These are phyloP conservation scores for Cydonia oblonga DNA, from an alignment of 331 rosid genomes.

Conservation along the genomic window DNA sequence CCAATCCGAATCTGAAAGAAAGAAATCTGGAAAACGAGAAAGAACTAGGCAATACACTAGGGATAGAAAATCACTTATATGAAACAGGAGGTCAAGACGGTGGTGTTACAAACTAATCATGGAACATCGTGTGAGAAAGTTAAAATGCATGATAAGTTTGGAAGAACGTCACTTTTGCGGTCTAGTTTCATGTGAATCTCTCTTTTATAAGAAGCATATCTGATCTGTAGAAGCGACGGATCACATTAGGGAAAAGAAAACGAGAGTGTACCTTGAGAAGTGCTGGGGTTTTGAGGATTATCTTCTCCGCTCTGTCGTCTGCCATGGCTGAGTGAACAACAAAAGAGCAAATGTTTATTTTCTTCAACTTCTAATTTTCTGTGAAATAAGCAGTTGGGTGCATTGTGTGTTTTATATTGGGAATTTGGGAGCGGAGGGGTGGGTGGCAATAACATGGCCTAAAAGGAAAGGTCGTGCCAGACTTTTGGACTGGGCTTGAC, in stretches of 20 bases:
- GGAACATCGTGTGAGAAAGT: accelerated
- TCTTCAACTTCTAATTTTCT: background rate
- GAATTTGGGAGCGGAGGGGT: background rate
- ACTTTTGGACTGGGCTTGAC: background rate
- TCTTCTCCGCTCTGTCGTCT: background rate
- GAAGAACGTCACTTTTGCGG: too few species aligned
- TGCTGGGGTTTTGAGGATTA: conserved; percentile 21
- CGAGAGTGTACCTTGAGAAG: conserved; percentile 20
- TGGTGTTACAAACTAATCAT: too few species aligned
- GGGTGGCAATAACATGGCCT: background rate
- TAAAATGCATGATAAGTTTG: too few species aligned
- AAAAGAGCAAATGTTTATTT: background rate
- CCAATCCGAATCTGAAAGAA: background rate
- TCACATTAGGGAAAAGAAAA: background rate
- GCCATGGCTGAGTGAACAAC: background rate
- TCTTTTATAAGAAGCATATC: too few species aligned
- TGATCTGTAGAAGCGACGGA: too few species aligned
- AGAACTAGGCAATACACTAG: too few species aligned
- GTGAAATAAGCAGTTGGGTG: background rate
- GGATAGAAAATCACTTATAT: background rate
- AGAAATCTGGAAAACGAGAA: background rate
- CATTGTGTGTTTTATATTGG: background rate
- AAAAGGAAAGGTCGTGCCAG: background rate
- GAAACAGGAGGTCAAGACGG: background rate
- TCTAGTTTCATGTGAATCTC: too few species aligned